Base-by-base conservation (phyloP, 192 early-diverging fungal species). In the Spizellomyces sp. region DNA sequence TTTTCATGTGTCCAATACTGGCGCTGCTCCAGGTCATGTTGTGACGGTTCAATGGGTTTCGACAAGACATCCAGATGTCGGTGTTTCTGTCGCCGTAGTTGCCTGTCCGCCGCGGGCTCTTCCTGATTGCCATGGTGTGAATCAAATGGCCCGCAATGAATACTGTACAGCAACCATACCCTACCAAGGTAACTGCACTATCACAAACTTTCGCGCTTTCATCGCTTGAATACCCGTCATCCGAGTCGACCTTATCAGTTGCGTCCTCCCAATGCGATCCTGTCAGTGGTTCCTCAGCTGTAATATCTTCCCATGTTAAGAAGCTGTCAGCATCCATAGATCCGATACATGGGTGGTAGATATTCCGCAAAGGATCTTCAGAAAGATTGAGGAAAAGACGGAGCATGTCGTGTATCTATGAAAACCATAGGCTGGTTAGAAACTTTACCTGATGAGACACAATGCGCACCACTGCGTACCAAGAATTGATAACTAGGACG, bases 361-460 rank as follows among this genome's bases (percentile, higher is more conserved):
- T 10, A 14, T 64, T 27, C 5, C 50, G 60, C 22, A 58, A 54
- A 7, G 70, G 60, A n/a, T 45, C 14, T 27, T 41, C 42, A 12
- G 70, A 63, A 7, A 52, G 46, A 50, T 55, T 43, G 22, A 72
- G 62, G 4, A 72, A 45, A 6, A 72, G 9, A 27, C 50, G 45
- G 4, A 72, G 70, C 12, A 72, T 50, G 45, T 72, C 70, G 55
- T 56, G 57, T 42, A 64, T 45, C 60, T 72, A n/a, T 9, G 5
- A 22, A n/a, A 62, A 5, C 36, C 60, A 36, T 36, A 4, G 17
- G 59, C n/a, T 2, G n/a, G 0, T 36, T 36, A 36, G 27, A 36
- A 36, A 36, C 1, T 36, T 36, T 36, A 36, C 27, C 27, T 36
- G 27, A 61, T 22, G 15, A 12, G 1, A 15, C 22, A n/a, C 4